Conservation (phyloP, 1,284 basidiomycete species). For the Uromyces viciae-fabae region DNA sequence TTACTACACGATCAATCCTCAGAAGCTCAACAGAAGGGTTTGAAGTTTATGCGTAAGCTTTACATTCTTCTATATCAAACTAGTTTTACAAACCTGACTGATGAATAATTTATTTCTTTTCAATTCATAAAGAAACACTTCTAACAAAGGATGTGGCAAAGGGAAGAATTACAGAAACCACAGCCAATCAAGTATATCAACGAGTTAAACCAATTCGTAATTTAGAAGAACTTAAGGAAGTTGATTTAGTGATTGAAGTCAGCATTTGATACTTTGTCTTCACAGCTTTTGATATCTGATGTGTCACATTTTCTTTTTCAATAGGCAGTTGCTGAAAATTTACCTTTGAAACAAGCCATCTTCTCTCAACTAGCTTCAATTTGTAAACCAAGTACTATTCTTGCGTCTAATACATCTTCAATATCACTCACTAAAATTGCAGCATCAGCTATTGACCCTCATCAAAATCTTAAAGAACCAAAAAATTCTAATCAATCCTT, state of each 20-base stretch:
- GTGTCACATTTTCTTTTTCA: background rate
- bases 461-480: slow-evolving; percentile 44
- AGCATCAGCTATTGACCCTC: slow-evolving; percentile 60
- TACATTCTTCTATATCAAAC: background rate
- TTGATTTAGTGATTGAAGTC: slow-evolving; percentile 86
- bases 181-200: slow-evolving; percentile 70
- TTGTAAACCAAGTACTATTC: slow-evolving; percentile 69
- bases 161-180: slow-evolving; percentile 66
- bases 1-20: slow-evolving; percentile 29
- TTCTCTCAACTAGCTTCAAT: slow-evolving; percentile 70
- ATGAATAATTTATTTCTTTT: too few species aligned
- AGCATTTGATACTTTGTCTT: slow-evolving; percentile 46
- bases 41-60: slow-evolving; percentile 26
- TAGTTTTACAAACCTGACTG: background rate
- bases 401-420: slow-evolving; percentile 89
- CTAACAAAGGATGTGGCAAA: slow-evolving; percentile 84
- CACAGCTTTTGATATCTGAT: background rate
- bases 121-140: slow-evolving; percentile 61
- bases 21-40: slow-evolving; percentile 14
- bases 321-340: slow-evolving; percentile 69
- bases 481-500: slow-evolving; percentile 57
- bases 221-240: slow-evolving; percentile 65
- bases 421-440: slow-evolving; percentile 94
- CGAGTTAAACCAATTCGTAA: slow-evolving; percentile 63
- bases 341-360: slow-evolving; percentile 73